Evolutionary conservation across 176 grass and related monocot genomes (phyloP), one percentile per base, ranked within the genome.

Genomic region (Avena atlantica): DNA sequence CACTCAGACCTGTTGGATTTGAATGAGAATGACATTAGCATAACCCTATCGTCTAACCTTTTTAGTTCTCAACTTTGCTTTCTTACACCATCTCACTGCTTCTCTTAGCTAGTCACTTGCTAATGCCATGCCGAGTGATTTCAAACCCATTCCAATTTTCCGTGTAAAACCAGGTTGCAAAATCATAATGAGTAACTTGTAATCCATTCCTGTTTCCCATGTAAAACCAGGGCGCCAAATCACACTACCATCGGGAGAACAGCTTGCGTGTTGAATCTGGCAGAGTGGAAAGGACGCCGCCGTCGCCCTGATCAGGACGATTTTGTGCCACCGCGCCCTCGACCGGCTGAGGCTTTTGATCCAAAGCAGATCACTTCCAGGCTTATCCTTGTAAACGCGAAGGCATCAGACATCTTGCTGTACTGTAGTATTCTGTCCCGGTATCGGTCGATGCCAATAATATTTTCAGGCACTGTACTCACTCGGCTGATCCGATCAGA

Each of bases 211-310:
- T 45, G 6, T 82, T 88, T 81, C 69, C 24, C 36, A 44, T 80
- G 74, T 81, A 5, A 70, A 70, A 58, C 27, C 88, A 98, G 94
- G 94, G 97, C 52, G 94, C 92, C 44, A 93, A 98, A 85, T 78
- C 81, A 24, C 2, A 76, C 21, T 98, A 86, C 71, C 86, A 91
- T 20, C 91, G 97, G 81, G 97, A 98, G 49, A 98, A 94, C 70
- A 96, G 97, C 69, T 86, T 98, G 47, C 94, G 90, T 36, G 89
- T 94, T 20, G 92, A 96, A 72, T 78, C 37, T 49, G 34, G 66
- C 57, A 49, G 66, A 0, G n/a, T 9, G 21, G 80, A 90, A 63
- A 90, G 73, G 34, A 57, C 90, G 20, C 69, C 81, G 20, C 75
- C 81, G 8, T 50, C 87, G 31, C 21, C 20, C 3, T 86, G 78